Evolutionary conservation across 2,329 filamentous ascomycete genomes (phyloP).

Genomic region (Pestalotiopsis sp.): DNA sequence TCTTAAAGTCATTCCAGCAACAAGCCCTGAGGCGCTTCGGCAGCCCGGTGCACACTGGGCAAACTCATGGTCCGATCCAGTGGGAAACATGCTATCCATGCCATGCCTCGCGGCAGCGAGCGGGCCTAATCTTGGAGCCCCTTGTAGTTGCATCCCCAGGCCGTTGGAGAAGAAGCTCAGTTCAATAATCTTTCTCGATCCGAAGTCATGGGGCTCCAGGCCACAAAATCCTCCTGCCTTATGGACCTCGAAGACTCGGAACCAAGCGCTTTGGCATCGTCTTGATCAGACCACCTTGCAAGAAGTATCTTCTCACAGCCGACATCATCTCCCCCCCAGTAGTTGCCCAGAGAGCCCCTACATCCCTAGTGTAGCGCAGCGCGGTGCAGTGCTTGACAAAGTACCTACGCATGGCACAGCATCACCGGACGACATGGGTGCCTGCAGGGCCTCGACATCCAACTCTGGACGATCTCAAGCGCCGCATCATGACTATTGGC

Average conservation of each 20-base stretch:
- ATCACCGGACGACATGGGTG: not conserved
- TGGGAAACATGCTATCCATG: not conserved
- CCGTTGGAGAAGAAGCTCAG: not conserved
- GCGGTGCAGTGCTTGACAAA: not conserved
- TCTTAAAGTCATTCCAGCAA: not conserved
- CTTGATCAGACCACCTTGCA: not conserved
- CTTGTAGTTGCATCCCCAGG: not conserved
- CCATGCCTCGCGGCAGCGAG: not conserved
- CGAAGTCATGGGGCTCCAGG: not conserved
- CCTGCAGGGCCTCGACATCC: not conserved
- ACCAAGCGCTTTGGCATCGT: not conserved
- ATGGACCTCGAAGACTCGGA: too few species aligned
- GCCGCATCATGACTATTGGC: slow-evolving; percentile 17
- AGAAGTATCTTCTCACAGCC: not conserved
- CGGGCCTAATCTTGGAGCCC: slow-evolving; percentile 6
- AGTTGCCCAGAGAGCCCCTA: not conserved
- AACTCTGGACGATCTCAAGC: slow-evolving; percentile 4
- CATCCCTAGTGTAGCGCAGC: not conserved
- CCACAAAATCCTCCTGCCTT: not conserved
- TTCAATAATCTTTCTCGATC: slow-evolving; percentile 3
- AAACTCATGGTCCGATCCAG: not conserved
- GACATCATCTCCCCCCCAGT: not conserved
- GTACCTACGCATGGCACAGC: not conserved
- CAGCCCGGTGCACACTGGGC: not conserved
- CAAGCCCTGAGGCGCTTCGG: not conserved